A percentile compares a stretch with the other conserved stretches of the same genome.
These are phyloP conservation scores for Drechslerella coelobrocha DNA, from an alignment of 2,329 filamentous ascomycete species.

Conservation along the genomic window DNA sequence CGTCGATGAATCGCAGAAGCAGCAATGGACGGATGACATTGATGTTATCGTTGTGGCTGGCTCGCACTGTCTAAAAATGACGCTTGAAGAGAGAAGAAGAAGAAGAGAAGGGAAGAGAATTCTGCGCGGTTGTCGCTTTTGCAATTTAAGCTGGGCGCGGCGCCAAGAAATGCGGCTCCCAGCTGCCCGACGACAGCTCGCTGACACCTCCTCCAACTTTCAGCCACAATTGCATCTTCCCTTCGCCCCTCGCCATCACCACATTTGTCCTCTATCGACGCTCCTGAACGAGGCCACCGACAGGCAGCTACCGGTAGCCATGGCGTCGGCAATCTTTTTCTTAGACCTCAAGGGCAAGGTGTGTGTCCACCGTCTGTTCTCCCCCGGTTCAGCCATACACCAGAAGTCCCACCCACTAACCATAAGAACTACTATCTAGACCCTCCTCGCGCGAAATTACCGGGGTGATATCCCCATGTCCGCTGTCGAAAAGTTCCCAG, in stretches of 20 bases:
- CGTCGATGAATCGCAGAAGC: conserved; percentile 50
- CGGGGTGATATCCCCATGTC: conserved; percentile 99
- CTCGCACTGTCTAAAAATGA: conserved; percentile 51
- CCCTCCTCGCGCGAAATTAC: conserved; percentile 97
- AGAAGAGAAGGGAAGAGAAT: conserved; percentile 21
- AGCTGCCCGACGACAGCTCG: conserved; percentile 17
- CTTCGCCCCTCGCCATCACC: conserved; percentile 9
- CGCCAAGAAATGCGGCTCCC: conserved; percentile 48
- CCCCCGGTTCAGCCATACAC: background rate
- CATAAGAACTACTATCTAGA: conserved; percentile 64
- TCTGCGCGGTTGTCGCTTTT: conserved; percentile 14
- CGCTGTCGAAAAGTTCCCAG: conserved; percentile 95
- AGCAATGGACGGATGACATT: conserved; percentile 31
- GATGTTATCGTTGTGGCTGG: conserved; percentile 28
- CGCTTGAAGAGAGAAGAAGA: conserved; percentile 37
- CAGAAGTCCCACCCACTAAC: too few relatives aligned
- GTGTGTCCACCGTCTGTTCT: conserved; percentile 54
- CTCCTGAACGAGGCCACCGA: background rate
- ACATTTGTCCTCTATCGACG: conserved; percentile 5
- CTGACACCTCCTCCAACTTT: conserved; percentile 12
- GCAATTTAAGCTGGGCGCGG: conserved; percentile 25
- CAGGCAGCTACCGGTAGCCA: conserved; percentile 60
- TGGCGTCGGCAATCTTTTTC: conserved; percentile 98
- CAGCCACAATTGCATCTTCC: background rate
- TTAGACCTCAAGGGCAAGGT: conserved; percentile 99